phyloP scores from a whole-genome alignment of 2,329 filamentous ascomycete genomes.

The Aureobasidium vineae region DNA sequence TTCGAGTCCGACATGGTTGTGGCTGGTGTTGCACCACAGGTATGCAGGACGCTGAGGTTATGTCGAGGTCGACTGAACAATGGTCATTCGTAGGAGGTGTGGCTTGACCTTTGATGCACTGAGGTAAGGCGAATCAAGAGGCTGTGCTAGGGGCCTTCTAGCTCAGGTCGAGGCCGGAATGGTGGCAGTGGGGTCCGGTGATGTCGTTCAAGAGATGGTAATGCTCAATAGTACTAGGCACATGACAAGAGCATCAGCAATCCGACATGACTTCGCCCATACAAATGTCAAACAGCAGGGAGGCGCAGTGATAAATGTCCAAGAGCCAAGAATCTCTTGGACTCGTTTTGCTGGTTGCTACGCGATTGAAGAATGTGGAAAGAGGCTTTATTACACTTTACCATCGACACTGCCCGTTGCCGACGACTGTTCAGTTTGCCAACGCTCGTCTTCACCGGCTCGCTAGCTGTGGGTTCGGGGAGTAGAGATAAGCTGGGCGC shows the following conservation, averaged over 20 bases:
- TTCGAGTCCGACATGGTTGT: constrained; percentile 22
- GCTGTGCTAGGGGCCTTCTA: constrained; percentile 6
- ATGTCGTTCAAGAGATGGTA: constrained; percentile 8
- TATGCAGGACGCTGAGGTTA: constrained; percentile 12
- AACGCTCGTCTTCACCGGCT: constrained; percentile 18
- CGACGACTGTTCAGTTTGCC: not conserved
- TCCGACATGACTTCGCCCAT: constrained; percentile 18
- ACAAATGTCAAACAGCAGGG: constrained; percentile 16
- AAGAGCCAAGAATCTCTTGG: constrained; percentile 22
- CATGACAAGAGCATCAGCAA: constrained; percentile 21
- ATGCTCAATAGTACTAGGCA: constrained; percentile 15
- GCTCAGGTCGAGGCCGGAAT: not conserved
- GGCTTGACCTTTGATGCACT: constrained; percentile 18
- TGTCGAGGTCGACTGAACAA: not conserved
- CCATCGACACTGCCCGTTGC: constrained; percentile 18
- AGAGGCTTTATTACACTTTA: constrained; percentile 26
- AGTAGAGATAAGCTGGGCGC: not conserved
- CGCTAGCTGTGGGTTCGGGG: not conserved
- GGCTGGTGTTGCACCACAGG: constrained; percentile 9
- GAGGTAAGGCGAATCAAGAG: constrained; percentile 7
- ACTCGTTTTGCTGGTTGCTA: constrained; percentile 13
- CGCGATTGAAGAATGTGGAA: constrained; percentile 11
- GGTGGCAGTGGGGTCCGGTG: constrained; percentile 6
- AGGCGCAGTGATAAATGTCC: constrained; percentile 19
- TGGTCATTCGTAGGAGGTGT: constrained; percentile 12